Evolutionary conservation across 257 asterid species (phyloP).

Genomic region (Capsicum baccatum): DNA sequence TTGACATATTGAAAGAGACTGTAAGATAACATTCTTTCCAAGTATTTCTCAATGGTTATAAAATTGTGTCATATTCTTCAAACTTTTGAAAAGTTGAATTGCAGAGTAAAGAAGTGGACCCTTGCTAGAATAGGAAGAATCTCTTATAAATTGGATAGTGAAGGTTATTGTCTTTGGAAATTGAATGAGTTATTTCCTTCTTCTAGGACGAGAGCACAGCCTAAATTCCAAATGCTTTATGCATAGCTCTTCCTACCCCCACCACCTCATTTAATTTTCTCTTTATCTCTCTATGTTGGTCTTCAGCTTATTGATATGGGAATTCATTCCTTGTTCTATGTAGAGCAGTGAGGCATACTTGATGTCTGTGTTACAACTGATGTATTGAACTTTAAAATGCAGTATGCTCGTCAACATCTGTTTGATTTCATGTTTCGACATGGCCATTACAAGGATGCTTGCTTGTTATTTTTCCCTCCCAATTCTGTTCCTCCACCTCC

Average conservation of each 20-base stretch:
- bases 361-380: constrained; percentile 13
- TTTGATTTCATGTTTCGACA: constrained; percentile 92
- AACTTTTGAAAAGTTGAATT: neutral
- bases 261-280: constrained; percentile 8
- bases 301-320: constrained; percentile 17
- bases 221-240: neutral
- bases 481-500: constrained; percentile 71
- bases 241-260: neutral
- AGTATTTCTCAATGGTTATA: neutral
- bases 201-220: neutral
- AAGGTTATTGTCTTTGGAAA: neutral
- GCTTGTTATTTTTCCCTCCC: constrained; percentile 83
- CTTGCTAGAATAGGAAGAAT: constrained; percentile 16
- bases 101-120: neutral
- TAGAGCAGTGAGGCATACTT: constrained; percentile 19
- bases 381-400: constrained; percentile 44
- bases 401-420: constrained; percentile 93
- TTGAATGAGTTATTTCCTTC: constrained; percentile 25
- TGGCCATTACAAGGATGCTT: constrained; percentile 86
- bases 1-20: neutral
- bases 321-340: constrained; percentile 11
- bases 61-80: neutral
- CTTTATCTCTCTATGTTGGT: neutral
- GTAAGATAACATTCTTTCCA: neutral
- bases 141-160: neutral